These are phyloP conservation scores for Pythium rhizo-oryzae DNA, from an alignment of 352 stramenopile genomes.

Conservation along the genomic window DNA sequence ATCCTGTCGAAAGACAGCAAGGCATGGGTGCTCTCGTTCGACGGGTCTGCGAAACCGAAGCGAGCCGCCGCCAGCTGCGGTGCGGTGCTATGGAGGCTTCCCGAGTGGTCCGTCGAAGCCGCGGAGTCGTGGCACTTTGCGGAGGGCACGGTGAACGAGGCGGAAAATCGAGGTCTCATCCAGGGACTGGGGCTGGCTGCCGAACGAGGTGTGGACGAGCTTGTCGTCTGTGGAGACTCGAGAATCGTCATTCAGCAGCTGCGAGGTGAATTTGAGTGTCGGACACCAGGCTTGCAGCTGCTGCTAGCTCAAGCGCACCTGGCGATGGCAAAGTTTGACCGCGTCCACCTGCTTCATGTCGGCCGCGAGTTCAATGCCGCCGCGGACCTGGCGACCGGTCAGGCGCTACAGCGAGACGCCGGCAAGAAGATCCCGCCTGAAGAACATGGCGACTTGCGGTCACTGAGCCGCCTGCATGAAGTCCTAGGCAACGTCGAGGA, in stretches of 20 bases:
- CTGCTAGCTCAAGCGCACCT: constrained; percentile 9
- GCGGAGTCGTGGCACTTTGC: constrained; percentile 9
- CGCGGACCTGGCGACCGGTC: constrained; percentile 2
- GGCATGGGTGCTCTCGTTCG: constrained; percentile 16
- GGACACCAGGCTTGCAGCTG: constrained; percentile 6
- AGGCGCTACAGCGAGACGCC: background rate
- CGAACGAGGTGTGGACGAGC: background rate
- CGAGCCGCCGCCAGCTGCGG: constrained; percentile 9
- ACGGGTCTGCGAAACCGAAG: constrained; percentile 20
- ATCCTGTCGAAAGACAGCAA: background rate
- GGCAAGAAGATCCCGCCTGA: background rate
- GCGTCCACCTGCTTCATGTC: constrained; percentile 7
- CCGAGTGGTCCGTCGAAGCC: background rate
- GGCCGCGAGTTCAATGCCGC: constrained; percentile 13
- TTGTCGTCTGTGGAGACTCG: constrained; percentile 28
- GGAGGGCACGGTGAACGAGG: constrained; percentile 24
- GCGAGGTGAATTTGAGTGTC: constrained; percentile 27
- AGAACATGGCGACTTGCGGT: background rate
- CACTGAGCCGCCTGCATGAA: background rate
- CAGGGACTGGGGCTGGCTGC: background rate
- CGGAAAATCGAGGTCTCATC: constrained; percentile 21
- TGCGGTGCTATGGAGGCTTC: constrained; percentile 15
- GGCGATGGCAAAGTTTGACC: background rate
- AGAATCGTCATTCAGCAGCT: constrained; percentile 22
- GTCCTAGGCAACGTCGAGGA: background rate